Evolutionary conservation across 495 filamentous ascomycete species (phyloP), one percentile per base, ranked within the genome.

Genomic region (Haplographium delicatum): DNA sequence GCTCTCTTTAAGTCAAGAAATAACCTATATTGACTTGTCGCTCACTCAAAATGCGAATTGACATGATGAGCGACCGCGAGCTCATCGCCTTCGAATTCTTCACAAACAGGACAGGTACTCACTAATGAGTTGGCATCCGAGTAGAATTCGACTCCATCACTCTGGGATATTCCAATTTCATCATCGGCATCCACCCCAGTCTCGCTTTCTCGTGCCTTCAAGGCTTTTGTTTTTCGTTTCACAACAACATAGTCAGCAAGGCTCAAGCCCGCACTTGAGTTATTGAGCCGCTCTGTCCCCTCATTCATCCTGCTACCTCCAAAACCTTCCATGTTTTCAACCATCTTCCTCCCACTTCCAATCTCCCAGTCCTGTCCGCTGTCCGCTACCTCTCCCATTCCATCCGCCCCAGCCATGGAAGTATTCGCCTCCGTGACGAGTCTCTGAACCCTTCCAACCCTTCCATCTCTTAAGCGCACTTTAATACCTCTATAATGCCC

Each of bases 401-500:
- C 49, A 3, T 48, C 55, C 22, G 50, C 58, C 6, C 44, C 60
- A 3, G 44, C 47, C 40, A 15, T 30, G 4, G 64, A 50, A 4
- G 58, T 49, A n/a, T n/a, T n/a, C 18, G 59, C 54, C 18, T 48
- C 44, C 9, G 48, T 58, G 15, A 58, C 67, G 58, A 83, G 71
- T 52, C 64, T 70, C 62, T 88, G 84, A 25, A 88, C 83, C 26
- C 85, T 65, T 2, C 85, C 85, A 13, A 88, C 73, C 39, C 81
- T 69, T 4, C 85, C 85, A 63, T 86, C 81, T 13, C 66, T 60
- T 1, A 88, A 66, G 2, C 83, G 75, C 13, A 89, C 85, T 67
- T 89, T 89, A 66, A 89, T 84, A 41, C 85, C 85, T 25, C 81
- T 71, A n/a, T 82, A 80, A 54, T 89, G 85, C 46, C 87, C 74